Evolutionary conservation across 345 rosid species (phyloP).

Genomic region (Euphorbia tirucalli): DNA sequence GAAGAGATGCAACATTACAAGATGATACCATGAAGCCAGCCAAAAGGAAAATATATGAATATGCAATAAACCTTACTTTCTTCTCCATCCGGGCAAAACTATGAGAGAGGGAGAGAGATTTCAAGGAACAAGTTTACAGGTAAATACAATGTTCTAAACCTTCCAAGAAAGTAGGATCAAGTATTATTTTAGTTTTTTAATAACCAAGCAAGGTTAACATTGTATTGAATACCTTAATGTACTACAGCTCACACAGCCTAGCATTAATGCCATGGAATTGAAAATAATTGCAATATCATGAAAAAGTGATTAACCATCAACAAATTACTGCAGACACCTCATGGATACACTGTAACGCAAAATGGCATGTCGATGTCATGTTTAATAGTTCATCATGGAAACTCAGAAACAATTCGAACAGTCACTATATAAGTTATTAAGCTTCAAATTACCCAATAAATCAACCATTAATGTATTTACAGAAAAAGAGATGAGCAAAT

Average conservation of each 20-base stretch:
- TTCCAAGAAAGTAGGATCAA: too few species aligned
- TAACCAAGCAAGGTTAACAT: not conserved
- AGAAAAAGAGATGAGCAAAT: not conserved
- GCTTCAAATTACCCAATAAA: not conserved
- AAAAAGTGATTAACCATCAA: not conserved
- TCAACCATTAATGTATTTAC: not conserved
- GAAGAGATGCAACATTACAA: not conserved
- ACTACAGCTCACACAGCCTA: not conserved
- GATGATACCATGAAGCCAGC: not conserved
- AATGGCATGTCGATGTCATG: not conserved
- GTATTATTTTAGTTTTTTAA: too few species aligned
- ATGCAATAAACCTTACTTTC: too few species aligned
- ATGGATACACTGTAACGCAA: not conserved
- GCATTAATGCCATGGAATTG: not conserved
- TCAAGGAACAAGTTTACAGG: too few species aligned
- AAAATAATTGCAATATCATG: not conserved
- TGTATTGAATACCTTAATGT: not conserved
- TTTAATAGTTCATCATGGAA: not conserved
- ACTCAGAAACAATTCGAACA: not conserved
- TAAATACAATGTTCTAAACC: too few species aligned
- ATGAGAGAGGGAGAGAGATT: too few species aligned
- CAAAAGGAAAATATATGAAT: not conserved
- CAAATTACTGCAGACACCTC: not conserved
- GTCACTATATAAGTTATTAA: not conserved
- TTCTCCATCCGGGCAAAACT: too few species aligned